Evolutionary conservation across 169 alveolate species (phyloP).

Genomic region (Plasmodium fragile): DNA sequence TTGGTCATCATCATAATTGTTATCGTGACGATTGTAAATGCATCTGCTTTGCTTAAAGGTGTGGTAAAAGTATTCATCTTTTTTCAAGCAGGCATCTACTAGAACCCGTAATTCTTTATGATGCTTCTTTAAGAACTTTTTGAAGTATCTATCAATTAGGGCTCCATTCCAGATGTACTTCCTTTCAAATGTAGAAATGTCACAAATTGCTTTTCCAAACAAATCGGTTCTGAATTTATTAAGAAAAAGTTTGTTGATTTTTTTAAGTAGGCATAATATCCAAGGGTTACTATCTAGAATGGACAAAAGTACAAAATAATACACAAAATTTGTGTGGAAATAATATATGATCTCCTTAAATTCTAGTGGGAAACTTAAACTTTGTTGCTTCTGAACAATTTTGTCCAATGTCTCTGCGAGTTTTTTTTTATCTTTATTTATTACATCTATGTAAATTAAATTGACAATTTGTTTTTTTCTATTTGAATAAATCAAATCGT

Average conservation of each 20-base stretch:
- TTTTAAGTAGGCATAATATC: slow-evolving; percentile 3
- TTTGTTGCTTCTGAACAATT: slow-evolving; percentile 55
- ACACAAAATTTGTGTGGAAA: slow-evolving; percentile 38
- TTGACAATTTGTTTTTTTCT: slow-evolving; percentile 32
- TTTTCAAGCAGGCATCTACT: background rate
- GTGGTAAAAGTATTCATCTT: slow-evolving; percentile 11
- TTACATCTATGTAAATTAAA: slow-evolving; percentile 35
- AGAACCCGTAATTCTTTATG: slow-evolving; percentile 12
- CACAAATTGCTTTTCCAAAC: background rate
- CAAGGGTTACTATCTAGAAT: slow-evolving; percentile 8
- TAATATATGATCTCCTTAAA: slow-evolving; percentile 20
- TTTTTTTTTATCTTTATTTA: slow-evolving; percentile 21
- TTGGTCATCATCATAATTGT: background rate
- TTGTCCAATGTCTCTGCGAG: slow-evolving; percentile 4
- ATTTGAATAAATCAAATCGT: slow-evolving; percentile 24
- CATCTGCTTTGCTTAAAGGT: background rate
- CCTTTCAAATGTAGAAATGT: slow-evolving; percentile 25
- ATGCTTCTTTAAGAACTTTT: slow-evolving; percentile 9
- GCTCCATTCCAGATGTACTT: slow-evolving; percentile 56
- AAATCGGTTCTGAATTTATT: slow-evolving; percentile 10
- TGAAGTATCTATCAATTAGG: background rate
- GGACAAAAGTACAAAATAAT: slow-evolving; percentile 13
- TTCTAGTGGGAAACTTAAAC: background rate
- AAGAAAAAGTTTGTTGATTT: slow-evolving; percentile 6
- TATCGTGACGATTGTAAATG: background rate